These are phyloP conservation scores for Tulasnella sp. DNA, from an alignment of 768 basidiomycete genomes.

Conservation along the genomic window DNA sequence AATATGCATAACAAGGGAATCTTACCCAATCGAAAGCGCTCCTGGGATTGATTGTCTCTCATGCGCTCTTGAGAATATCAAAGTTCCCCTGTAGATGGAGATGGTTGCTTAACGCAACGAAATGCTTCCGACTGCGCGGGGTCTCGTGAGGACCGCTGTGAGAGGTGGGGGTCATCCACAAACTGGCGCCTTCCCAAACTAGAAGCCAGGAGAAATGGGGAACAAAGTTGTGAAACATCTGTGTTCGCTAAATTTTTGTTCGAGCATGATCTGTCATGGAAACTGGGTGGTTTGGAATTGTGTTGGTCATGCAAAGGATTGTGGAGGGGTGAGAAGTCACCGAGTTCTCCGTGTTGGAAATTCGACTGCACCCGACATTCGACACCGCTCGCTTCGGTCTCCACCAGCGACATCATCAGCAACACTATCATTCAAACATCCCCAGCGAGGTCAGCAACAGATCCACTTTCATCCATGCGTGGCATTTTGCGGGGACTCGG, in stretches of 20 bases:
- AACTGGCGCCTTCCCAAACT: neutral
- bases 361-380: neutral
- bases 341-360: constrained; percentile 10
- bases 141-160: neutral
- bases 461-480: neutral
- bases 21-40: no score
- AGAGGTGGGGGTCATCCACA: neutral
- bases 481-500: neutral
- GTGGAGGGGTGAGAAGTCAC: neutral
- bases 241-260: neutral
- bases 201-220: neutral
- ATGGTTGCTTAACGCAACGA: neutral
- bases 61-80: neutral
- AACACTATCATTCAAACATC: neutral
- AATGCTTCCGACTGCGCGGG: neutral
- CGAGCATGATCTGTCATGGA: neutral
- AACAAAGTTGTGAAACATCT: neutral
- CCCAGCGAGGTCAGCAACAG: neutral
- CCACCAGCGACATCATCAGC: neutral
- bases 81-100: neutral
- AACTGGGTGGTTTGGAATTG: neutral
- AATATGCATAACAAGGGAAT: no score
- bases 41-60: neutral
- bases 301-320: neutral
- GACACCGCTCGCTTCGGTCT: constrained; percentile 11